Base-by-base conservation (phyloP, 2,329 filamentous ascomycete genomes). In the Colletotrichum abscissum region DNA sequence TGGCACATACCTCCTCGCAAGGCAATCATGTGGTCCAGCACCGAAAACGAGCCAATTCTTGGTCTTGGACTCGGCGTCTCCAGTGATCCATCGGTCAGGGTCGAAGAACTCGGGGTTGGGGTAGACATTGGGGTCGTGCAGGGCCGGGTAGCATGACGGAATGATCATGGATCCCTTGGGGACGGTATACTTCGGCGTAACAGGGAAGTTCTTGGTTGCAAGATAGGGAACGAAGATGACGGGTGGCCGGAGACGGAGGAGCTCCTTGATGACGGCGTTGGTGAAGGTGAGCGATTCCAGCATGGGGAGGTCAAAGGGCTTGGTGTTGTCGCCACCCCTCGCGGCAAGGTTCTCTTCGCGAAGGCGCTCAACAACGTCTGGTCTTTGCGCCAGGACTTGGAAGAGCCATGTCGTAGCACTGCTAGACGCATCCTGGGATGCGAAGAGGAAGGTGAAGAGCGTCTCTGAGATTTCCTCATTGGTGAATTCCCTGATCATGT, bases 11-110 rank as follows among this genome's bases (percentile, higher is more conserved):
- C 80, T 82, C 59, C 82, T 79, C 1, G 86, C 87, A 1, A 89
- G 80, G 71, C 87, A 89, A 28, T 88, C 85, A 73, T 89, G 87
- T 0, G 87, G 76, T 0, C 87, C 87, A 0, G 86, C 81, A 1
- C 87, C 87, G 75, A 89, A 89, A 0, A 89, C 87, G 1, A 89
- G 81, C 86, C 86, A 89, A 65, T 89, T 89, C 76, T 86, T 88
- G 0, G 83, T 87, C 77, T 88, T 85, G 9, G 81, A 79, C 74
- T 85, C 85, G 2, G 87, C 87, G 67, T 88, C 85, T 0, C 87
- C 87, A 0, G 85, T 81, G 35, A 89, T 86, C 87, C 87, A 89
- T 26, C 87, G 82, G 2, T 89, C 86, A 0, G 87, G 87, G 52
- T 89, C 82, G 38, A 88, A 88, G 0, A 78, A 76, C 11, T 88